Base-by-base conservation (phyloP, 768 basidiomycete genomes). In the Hemileccinum impolitum region DNA sequence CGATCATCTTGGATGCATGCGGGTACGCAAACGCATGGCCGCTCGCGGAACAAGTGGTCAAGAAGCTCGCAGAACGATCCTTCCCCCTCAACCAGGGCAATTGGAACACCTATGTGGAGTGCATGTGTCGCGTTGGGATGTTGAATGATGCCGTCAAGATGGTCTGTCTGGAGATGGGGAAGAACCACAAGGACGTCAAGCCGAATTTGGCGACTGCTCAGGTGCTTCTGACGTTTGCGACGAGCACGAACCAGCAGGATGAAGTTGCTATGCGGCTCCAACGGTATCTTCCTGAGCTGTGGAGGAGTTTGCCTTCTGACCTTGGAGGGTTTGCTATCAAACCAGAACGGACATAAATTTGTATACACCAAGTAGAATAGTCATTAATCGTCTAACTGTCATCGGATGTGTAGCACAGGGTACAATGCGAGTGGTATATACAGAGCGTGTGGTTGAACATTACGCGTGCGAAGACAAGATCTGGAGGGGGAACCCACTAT, bases 41-140 rank as follows among this genome's bases (percentile, higher is more conserved):
- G 18, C 68, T 77, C 15, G 89, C 83, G 0, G 70, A 70, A 44
- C 72, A 75, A 38, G 78, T 89, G 31, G 78, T 80, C 68, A 53
- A 62, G 26, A 80, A 77, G 60, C 72, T 86, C 42, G 65, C 66
- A 25, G 72, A 66, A 44, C 72, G 72, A 39, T 74, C 71, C 19
- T 88, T 77, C 62, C 59, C 53, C 32, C 70, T 87, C 46, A 84
- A 85, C 60, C 58, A 72, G 52, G 78, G 80, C 44, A 86, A 88
- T 59, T 93, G 91, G 89, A 82, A 88, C 50, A 76, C 82, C 0
- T 90, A 84, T 74, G 64, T 96, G 17, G 93, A 96, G 67, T 90
- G 87, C 61, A 75, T 95, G n/a, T 90, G 89, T 59, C 78, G 92
- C 19, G 62, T 81, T 40, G 78, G 81, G 9, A 72, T 74, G 57